These are phyloP conservation scores for Pseudoscleropodium purum DNA, from an alignment of 225 moss, liverwort and hornwort species.

Conservation along the genomic window DNA sequence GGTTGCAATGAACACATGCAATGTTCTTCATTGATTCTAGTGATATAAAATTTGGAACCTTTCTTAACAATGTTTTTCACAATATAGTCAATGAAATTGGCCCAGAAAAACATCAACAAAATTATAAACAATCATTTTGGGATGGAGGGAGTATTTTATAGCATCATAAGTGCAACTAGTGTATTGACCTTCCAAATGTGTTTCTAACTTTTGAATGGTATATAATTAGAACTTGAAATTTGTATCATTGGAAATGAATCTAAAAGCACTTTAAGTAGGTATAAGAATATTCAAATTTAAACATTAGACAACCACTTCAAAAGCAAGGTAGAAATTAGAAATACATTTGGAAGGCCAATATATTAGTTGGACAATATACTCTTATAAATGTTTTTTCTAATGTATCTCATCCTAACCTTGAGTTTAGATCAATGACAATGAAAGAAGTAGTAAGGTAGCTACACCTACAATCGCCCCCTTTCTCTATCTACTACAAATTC, in stretches of 20 bases:
- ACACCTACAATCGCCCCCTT: neutral
- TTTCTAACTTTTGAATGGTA: neutral
- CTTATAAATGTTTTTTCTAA: neutral
- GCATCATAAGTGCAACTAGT: neutral
- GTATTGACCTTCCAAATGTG: neutral
- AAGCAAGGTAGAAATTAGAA: neutral
- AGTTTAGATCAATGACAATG: neutral
- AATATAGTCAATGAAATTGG: too few species aligned
- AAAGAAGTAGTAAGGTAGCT: neutral
- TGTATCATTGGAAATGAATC: neutral
- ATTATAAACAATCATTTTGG: too few species aligned
- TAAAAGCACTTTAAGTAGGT: neutral
- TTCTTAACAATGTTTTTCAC: too few species aligned
- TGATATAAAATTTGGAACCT: too few species aligned
- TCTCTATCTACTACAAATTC: neutral
- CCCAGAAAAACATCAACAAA: too few species aligned
- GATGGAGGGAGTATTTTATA: neutral
- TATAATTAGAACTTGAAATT: neutral
- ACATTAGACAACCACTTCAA: too few species aligned
- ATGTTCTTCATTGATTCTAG: too few species aligned
- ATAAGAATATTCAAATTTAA: neutral
- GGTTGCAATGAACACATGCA: too few species aligned
- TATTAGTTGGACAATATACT: rapidly evolving
- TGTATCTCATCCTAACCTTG: neutral
- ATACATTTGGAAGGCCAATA: neutral